These are phyloP conservation scores for Tuber umbilicatum DNA, from an alignment of 495 filamentous ascomycete genomes.

Conservation along the genomic window DNA sequence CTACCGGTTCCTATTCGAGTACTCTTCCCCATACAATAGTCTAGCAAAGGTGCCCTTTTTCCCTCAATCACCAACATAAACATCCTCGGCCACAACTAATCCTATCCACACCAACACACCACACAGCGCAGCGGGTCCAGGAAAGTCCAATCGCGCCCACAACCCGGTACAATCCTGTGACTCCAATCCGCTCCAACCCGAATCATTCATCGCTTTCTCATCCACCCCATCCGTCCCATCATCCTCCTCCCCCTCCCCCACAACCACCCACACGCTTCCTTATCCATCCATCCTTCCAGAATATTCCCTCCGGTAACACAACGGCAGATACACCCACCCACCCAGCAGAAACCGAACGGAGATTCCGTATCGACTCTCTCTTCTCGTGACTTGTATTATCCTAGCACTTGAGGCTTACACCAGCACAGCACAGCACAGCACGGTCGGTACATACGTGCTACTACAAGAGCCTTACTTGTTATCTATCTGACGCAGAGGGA, in stretches of 20 bases:
- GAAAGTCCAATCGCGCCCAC: neutral
- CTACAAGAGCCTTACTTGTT: neutral
- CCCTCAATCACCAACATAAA: neutral
- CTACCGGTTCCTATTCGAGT: neutral
- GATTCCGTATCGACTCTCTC: neutral
- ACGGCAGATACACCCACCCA: neutral
- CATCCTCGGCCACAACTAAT: neutral
- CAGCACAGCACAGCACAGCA: neutral
- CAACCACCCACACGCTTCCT: neutral
- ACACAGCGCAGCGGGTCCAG: neutral
- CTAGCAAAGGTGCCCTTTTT: neutral
- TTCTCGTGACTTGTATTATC: constrained; percentile 4
- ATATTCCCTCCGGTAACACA: neutral
- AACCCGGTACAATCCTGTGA: neutral
- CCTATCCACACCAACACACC: neutral
- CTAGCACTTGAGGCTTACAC: constrained; percentile 3
- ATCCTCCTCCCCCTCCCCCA: neutral
- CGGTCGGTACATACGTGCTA: neutral
- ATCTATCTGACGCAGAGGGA: constrained; percentile 1
- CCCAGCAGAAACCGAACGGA: neutral
- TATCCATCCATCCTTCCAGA: neutral
- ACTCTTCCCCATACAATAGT: neutral
- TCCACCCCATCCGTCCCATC: neutral
- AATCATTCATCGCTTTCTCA: neutral
- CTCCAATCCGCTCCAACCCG: neutral